Percentiles rank a stretch among this genome's conserved stretches.
These are phyloP conservation scores for Ascochyta fabae DNA, from an alignment of 2,329 filamentous ascomycete species.

Conservation along the genomic window DNA sequence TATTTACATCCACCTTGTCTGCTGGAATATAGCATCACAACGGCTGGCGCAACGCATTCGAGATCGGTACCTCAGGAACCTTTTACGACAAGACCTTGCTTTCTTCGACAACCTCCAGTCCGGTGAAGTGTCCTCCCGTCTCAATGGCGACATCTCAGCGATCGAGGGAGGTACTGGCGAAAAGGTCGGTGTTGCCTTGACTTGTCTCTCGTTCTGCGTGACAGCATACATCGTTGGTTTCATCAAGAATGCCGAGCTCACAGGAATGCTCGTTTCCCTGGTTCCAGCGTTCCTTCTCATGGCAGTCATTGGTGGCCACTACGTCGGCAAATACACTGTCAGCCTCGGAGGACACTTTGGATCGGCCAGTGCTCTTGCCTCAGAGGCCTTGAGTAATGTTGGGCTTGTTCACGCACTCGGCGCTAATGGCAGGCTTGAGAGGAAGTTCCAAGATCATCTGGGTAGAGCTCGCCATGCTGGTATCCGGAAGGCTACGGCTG, in stretches of 20 bases:
- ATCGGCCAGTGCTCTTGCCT: slow-evolving; percentile 67
- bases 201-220: slow-evolving; percentile 69
- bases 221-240: slow-evolving; percentile 73
- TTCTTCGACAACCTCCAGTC: slow-evolving; percentile 69
- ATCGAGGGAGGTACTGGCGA: slow-evolving; percentile 73
- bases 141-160: slow-evolving; percentile 70
- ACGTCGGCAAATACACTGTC: slow-evolving; percentile 59
- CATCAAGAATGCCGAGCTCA: slow-evolving; percentile 66
- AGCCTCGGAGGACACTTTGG: slow-evolving; percentile 61
- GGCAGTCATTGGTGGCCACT: slow-evolving; percentile 62
- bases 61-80: slow-evolving; percentile 63
- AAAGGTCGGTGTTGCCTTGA: slow-evolving; percentile 71
- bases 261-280: slow-evolving; percentile 68
- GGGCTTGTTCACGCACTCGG: slow-evolving; percentile 69
- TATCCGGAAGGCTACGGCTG: slow-evolving; percentile 64
- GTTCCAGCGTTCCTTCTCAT: slow-evolving; percentile 69
- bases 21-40: slow-evolving; percentile 69
- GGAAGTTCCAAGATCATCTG: slow-evolving; percentile 63
- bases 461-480: slow-evolving; percentile 59
- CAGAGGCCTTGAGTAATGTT: slow-evolving; percentile 66
- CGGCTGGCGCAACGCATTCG: slow-evolving; percentile 68
- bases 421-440: slow-evolving; percentile 64
- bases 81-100: slow-evolving; percentile 67
- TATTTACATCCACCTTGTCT: slow-evolving; percentile 69
- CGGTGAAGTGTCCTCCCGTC: slow-evolving; percentile 67